Evolutionary conservation across 1,139 yeast genomes (phyloP), one percentile per base, ranked within the genome.

Genomic region (Schwanniomyces etchellsii): DNA sequence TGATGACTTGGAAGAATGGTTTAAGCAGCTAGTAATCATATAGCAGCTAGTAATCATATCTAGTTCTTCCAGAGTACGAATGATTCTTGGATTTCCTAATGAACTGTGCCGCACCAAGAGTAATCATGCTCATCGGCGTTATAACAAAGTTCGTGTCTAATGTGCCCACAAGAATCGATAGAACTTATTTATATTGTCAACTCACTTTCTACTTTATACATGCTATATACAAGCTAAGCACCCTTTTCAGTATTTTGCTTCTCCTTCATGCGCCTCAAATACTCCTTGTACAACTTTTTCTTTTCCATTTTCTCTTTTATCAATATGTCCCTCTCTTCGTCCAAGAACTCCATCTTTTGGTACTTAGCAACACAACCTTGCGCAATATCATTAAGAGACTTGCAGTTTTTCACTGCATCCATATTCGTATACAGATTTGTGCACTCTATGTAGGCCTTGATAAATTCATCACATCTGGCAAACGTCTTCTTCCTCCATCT

Each of bases 401-500:
- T 57, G 36, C 74, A 67, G 27, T 68, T 70, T 35, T 73, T 68
- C 81, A 86, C 77, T 14, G 74, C 80, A 35, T 75, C 76, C 33
- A 81, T 63, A 32, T 80, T 77, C 29, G 60, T 64, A 42, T 55
- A 62, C 29, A 52, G 48, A 42, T 65, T 65, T 34, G 64, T 48
- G 39, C 72, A 66, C 24, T 51, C 63, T 24, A 66, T 57, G 43
- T 64, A 66, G 5, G 56, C 71, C 46, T 65, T 66, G 30, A 83
- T 86, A 35, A 69, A 61, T 22, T 70, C 79, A 45, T 81, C 88
- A 54, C 96, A 88, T 39, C 63, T 60, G 29, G 71, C 67, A 60
- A 86, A 83, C 0, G 95, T 77, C 51, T 71, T 72, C 38, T 70
- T 76, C 55, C 86, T 82, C 77, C 93, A 79, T 45, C 86, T 72